Evolutionary conservation across 176 grass and related monocot species (phyloP), one percentile per base, ranked within the genome.

Genomic region (Themeda triandra): DNA sequence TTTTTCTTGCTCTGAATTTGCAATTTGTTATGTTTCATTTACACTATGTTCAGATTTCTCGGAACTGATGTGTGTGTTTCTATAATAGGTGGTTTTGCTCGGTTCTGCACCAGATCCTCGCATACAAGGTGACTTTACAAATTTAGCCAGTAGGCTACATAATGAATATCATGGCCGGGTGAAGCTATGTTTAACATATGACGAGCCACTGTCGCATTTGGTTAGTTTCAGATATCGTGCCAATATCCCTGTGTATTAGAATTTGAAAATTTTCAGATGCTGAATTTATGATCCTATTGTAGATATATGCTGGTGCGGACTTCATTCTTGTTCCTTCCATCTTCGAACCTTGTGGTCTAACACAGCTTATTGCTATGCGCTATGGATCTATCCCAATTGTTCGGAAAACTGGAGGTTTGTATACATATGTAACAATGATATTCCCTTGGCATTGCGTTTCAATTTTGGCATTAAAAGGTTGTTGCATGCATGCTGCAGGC

Each of bases 301-400:
- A 98, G 96, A 98, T 98, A 89, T 98, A 98, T 95, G 96, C 93
- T 67, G 96, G 93, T 5, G 82, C 96, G 24, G 96, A 98, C 81
- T 95, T 98, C 66, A 95, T 98, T 87, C 87, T 98, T n/a, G 96
- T 98, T 80, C 93, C 93, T 75, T 98, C 96, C 46, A 42, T 98
- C 67, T 98, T 98, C 5, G 96, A 98, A 81, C 96, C 96, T 32
- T 98, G 96, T 13, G 96, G 96, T 33, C 85, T 98, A 84, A 98
- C 96, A 63, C 96, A 98, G 45, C 93, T 98, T 88, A 94, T 72
- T 44, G 96, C 96, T 69, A 96, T 98, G 96, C 81, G 93, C 80
- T 98, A 98, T 87, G 96, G 96, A 35, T 94, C 96, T 81, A 92
- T 98, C 73, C 96, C 96, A 29, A 82, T 98, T 73, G 96, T 98